These are phyloP conservation scores for Coriolopsis trogii DNA, from an alignment of 1,284 basidiomycete species.

Conservation along the genomic window DNA sequence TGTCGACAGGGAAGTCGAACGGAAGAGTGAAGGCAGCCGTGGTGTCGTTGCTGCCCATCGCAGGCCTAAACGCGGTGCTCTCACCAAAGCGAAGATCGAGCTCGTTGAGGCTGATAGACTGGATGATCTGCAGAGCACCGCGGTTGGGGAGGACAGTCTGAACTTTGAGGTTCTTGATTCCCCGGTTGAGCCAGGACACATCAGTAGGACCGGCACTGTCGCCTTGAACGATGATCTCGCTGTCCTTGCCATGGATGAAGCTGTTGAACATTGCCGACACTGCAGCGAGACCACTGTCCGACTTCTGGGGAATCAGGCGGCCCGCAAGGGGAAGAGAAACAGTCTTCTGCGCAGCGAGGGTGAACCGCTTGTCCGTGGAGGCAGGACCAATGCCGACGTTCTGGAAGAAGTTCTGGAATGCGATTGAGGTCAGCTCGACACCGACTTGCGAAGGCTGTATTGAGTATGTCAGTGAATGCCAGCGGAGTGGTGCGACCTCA, in stretches of 20 bases:
- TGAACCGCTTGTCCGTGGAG: constrained; percentile 51
- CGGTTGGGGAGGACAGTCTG: constrained; percentile 67
- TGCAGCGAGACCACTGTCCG: constrained; percentile 52
- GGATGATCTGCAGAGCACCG: constrained; percentile 66
- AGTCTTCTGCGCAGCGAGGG: constrained; percentile 57
- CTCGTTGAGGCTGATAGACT: constrained; percentile 65
- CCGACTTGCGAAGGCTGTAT: constrained; percentile 77
- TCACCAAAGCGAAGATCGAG: constrained; percentile 65
- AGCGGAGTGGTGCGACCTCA: not conserved
- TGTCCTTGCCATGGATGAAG: constrained; percentile 72
- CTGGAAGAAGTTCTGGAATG: constrained; percentile 61
- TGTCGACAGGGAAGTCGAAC: constrained; percentile 74
- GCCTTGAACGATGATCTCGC: constrained; percentile 64
- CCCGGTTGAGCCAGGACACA: constrained; percentile 77
- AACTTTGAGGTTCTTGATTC: constrained; percentile 69
- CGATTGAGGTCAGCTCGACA: constrained; percentile 64
- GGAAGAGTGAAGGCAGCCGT: constrained; percentile 69
- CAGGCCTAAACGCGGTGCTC: constrained; percentile 57
- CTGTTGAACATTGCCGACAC: constrained; percentile 76
- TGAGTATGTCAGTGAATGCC: not conserved
- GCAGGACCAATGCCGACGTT: constrained; percentile 64
- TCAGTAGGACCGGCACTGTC: constrained; percentile 64
- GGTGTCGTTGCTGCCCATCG: constrained; percentile 62
- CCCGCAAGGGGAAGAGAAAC: constrained; percentile 62
- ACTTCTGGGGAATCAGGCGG: constrained; percentile 65